phyloP scores from a whole-genome alignment of 1,139 yeast species.

The Candida glucosophila region DNA sequence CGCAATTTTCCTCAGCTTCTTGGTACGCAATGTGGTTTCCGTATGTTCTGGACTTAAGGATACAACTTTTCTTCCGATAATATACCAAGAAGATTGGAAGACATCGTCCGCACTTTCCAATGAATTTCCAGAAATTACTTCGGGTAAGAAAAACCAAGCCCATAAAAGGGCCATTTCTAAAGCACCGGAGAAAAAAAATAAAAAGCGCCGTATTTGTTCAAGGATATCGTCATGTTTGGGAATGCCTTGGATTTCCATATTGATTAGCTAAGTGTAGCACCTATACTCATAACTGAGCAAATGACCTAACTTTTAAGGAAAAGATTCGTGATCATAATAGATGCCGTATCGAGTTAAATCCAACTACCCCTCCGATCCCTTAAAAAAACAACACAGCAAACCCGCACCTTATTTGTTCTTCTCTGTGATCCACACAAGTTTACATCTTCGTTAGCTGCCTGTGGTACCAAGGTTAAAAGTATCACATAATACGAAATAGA shows the following conservation, averaged over 20 bases:
- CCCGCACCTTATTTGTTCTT: conserved; percentile 40
- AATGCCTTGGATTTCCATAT: conserved; percentile 53
- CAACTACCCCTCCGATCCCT: conserved; percentile 58
- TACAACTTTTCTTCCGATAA: conserved; percentile 45
- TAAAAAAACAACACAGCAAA: conserved; percentile 43
- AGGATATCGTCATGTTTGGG: conserved; percentile 41
- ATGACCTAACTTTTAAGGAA: conserved; percentile 45
- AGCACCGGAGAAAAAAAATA: conserved; percentile 44
- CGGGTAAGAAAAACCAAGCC: conserved; percentile 49
- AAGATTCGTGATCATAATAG: conserved; percentile 51
- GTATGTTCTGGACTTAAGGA: conserved; percentile 46
- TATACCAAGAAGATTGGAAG: conserved; percentile 51
- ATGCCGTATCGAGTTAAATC: conserved; percentile 53
- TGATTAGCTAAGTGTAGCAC: conserved; percentile 52
- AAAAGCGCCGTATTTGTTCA: conserved; percentile 47
- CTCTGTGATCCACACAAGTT: conserved; percentile 20
- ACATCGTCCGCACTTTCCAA: conserved; percentile 52
- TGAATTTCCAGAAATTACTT: conserved; percentile 42
- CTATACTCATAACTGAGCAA: conserved; percentile 50
- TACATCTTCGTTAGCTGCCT: conserved; percentile 23
- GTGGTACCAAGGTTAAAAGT: conserved; percentile 39
- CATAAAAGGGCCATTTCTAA: conserved; percentile 33
- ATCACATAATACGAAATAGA: conserved; percentile 34
- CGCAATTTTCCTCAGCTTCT: too few species aligned
- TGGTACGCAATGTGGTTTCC: too few species aligned